A percentile compares a stretch with the other conserved stretches of the same genome.
Evolutionary conservation across 2,329 filamentous ascomycete species (phyloP).

Genomic region (Diaporthe citri): DNA sequence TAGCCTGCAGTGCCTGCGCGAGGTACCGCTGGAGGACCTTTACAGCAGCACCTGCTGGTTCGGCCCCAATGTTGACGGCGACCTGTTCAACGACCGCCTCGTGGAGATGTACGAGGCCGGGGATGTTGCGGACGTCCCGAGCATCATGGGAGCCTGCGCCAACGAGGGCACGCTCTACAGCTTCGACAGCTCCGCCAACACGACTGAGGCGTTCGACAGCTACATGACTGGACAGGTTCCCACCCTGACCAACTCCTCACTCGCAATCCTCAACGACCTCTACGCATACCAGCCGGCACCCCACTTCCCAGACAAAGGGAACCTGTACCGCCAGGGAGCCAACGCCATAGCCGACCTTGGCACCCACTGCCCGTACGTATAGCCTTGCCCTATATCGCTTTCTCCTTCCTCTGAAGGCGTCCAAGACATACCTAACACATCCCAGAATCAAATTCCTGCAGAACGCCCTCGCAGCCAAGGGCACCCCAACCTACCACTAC

Average conservation of each 20-base stretch:
- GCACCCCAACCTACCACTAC: slow-evolving; percentile 21
- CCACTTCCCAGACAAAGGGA: background rate
- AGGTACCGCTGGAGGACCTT: background rate
- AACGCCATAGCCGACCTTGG: slow-evolving; percentile 25
- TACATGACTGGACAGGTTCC: slow-evolving; percentile 16
- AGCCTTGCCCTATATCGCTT: background rate
- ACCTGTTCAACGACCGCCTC: slow-evolving; percentile 11
- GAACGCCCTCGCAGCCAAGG: slow-evolving; percentile 20
- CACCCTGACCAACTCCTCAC: slow-evolving; percentile 17
- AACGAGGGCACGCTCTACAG: slow-evolving; percentile 27
- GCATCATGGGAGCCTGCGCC: slow-evolving; percentile 27
- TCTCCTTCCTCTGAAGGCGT: background rate
- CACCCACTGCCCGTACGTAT: slow-evolving; percentile 16
- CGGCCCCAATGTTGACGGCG: slow-evolving; percentile 16
- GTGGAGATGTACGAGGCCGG: slow-evolving; percentile 26
- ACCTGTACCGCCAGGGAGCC: slow-evolving; percentile 23
- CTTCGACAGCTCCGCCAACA: slow-evolving; percentile 30
- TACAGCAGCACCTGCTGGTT: slow-evolving; percentile 28
- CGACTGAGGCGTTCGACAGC: background rate
- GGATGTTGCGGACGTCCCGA: background rate
- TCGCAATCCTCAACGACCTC: slow-evolving; percentile 11
- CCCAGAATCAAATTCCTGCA: slow-evolving; percentile 20
- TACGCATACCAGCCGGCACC: slow-evolving; percentile 22
- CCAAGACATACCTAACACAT: background rate
- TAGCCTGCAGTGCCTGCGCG: slow-evolving; percentile 16